Percentiles rank a stretch among this genome's conserved stretches.
Conservation (phyloP, 139 green algal genomes). For the Haematococcus sp. region DNA sequence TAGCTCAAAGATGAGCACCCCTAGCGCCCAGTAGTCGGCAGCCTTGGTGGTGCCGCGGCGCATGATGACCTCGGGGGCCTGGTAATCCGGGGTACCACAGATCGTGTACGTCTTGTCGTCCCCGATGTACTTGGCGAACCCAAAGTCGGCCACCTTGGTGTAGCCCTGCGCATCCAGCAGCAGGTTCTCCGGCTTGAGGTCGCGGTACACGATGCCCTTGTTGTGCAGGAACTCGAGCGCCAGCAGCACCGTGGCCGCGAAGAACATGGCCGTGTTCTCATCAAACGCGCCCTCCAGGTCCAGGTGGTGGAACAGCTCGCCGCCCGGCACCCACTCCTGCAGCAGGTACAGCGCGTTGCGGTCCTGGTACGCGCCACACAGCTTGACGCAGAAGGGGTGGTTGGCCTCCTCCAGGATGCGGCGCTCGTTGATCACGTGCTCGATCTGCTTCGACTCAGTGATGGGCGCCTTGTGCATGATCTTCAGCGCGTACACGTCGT, state of each 20-base stretch:
- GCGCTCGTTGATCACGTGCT: constrained; percentile 76
- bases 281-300: constrained; percentile 58
- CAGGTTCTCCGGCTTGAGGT: constrained; percentile 88
- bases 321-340: constrained; percentile 71
- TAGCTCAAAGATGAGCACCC: constrained; percentile 86
- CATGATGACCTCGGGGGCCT: constrained; percentile 72
- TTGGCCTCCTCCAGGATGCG: constrained; percentile 51
- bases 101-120: constrained; percentile 76
- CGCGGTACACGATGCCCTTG: constrained; percentile 72
- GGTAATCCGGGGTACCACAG: constrained; percentile 86
- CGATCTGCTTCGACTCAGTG: constrained; percentile 72
- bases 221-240: constrained; percentile 70
- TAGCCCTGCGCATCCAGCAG: constrained; percentile 76
- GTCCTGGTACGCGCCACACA: constrained; percentile 71
- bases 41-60: constrained; percentile 65
- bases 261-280: constrained; percentile 68
- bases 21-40: constrained; percentile 82
- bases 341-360: constrained; percentile 63
- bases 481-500: constrained; percentile 72
- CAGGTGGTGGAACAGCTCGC: constrained; percentile 79
- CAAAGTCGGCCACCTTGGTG: constrained; percentile 82
- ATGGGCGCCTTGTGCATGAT: constrained; percentile 75
- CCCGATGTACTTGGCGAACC: constrained; percentile 77
- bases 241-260: constrained; percentile 71
- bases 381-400: constrained; percentile 62